phyloP scores from a whole-genome alignment of 768 basidiomycete genomes.

The Wakefieldia striispora region DNA sequence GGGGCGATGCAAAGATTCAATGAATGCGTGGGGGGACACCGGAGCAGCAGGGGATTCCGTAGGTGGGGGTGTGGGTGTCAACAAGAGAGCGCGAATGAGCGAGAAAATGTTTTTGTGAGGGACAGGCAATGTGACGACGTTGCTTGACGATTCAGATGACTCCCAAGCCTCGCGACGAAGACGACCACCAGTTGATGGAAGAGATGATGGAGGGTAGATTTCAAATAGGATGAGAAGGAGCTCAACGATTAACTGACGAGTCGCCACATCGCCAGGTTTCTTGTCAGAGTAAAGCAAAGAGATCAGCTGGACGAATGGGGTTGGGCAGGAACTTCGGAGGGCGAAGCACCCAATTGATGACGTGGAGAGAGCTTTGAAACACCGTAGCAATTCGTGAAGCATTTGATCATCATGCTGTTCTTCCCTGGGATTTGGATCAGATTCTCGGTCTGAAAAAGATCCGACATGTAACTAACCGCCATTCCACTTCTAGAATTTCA shows the following conservation, averaged over 20 bases:
- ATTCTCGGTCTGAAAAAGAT: background rate
- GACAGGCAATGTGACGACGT: slow-evolving; percentile 61
- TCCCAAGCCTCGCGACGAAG: slow-evolving; percentile 57
- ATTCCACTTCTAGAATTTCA: slow-evolving; percentile 92
- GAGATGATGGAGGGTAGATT: slow-evolving; percentile 71
- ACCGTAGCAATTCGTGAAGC: slow-evolving; percentile 86
- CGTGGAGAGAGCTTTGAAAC: slow-evolving; percentile 91
- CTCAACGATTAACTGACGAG: slow-evolving; percentile 88
- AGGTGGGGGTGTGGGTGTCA: slow-evolving; percentile 67
- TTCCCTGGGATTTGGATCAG: slow-evolving; percentile 54
- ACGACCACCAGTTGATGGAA: slow-evolving; percentile 50
- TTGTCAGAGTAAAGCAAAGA: slow-evolving; percentile 93
- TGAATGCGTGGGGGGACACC: slow-evolving; percentile 78
- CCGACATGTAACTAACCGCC: slow-evolving; percentile 66
- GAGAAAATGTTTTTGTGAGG: slow-evolving; percentile 75
- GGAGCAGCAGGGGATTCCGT: slow-evolving; percentile 59
- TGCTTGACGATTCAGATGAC: slow-evolving; percentile 41
- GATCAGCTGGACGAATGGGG: slow-evolving; percentile 83
- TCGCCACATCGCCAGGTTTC: slow-evolving; percentile 91
- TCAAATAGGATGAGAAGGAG: slow-evolving; percentile 86
- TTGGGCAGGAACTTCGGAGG: slow-evolving; percentile 83
- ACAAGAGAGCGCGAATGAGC: slow-evolving; percentile 70
- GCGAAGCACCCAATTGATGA: slow-evolving; percentile 88
- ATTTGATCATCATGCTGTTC: slow-evolving; percentile 98
- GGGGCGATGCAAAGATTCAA: slow-evolving; percentile 64